Evolutionary conservation across 1,284 basidiomycete genomes (phyloP).

Genomic region (Ceratobasidium sp.): DNA sequence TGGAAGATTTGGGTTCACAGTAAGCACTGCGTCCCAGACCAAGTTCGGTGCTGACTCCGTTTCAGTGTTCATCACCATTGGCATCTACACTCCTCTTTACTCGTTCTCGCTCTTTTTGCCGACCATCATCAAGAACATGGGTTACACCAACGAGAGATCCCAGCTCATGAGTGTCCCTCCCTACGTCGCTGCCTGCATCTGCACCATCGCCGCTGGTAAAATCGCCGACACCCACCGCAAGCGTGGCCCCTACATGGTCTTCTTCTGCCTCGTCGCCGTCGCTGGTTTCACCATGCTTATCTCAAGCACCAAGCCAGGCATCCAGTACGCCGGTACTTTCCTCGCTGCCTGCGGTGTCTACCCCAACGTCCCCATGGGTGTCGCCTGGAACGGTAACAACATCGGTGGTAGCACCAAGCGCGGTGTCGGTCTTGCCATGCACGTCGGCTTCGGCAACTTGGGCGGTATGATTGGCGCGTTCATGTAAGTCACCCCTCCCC

Average conservation of each 20-base stretch:
- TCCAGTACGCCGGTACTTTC: constrained; percentile 49
- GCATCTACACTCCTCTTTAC: constrained; percentile 47
- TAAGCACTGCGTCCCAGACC: constrained; percentile 48
- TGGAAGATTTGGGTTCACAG: constrained; percentile 62
- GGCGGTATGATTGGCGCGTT: constrained; percentile 47
- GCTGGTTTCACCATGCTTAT: constrained; percentile 47
- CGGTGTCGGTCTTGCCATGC: constrained; percentile 48
- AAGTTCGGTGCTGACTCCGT: constrained; percentile 43
- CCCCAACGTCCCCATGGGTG: constrained; percentile 49
- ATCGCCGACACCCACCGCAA: constrained; percentile 50
- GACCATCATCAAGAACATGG: constrained; percentile 45
- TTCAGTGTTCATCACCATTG: constrained; percentile 58
- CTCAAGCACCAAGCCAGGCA: constrained; percentile 41
- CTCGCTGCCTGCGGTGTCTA: constrained; percentile 49
- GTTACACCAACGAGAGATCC: constrained; percentile 50
- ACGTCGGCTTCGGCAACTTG: constrained; percentile 47
- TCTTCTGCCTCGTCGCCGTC: constrained; percentile 45
- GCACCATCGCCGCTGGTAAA: constrained; percentile 52
- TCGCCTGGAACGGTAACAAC: constrained; percentile 50
- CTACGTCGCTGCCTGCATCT: constrained; percentile 52
- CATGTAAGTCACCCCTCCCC: constrained; percentile 43
- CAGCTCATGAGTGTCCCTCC: constrained; percentile 56
- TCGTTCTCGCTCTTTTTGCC: constrained; percentile 19
- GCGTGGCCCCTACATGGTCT: constrained; percentile 46
- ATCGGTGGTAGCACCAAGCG: constrained; percentile 49